These are phyloP conservation scores for Acrocalymma vagum DNA, from an alignment of 2,329 filamentous ascomycete species.

Conservation along the genomic window DNA sequence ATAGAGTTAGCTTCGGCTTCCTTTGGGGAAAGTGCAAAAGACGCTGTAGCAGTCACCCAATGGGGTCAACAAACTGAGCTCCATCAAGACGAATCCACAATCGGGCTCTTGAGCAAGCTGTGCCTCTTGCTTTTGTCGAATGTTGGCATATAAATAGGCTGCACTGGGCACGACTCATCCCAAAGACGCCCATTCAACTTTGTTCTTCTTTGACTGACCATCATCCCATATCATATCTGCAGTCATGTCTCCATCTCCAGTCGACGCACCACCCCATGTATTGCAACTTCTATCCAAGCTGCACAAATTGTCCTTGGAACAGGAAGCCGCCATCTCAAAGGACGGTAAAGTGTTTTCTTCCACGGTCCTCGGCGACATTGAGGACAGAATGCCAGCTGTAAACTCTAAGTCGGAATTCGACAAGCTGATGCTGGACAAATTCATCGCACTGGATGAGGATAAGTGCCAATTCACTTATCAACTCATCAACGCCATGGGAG, in stretches of 20 bases:
- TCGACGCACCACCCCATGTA: slow-evolving; percentile 6
- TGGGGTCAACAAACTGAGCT: too few relatives aligned
- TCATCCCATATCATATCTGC: not conserved
- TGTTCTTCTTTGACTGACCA: too few relatives aligned
- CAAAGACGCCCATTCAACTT: too few relatives aligned
- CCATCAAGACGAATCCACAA: too few relatives aligned
- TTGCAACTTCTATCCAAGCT: slow-evolving; percentile 8
- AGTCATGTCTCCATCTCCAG: not conserved
- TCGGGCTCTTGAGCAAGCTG: too few relatives aligned
- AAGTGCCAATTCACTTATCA: slow-evolving; percentile 67
- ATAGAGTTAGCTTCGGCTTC: too few relatives aligned
- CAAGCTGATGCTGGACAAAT: slow-evolving; percentile 56
- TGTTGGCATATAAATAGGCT: too few relatives aligned
- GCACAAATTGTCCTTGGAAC: slow-evolving; percentile 10
- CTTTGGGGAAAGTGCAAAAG: too few relatives aligned
- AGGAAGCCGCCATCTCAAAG: slow-evolving; percentile 10
- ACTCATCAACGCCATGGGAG: slow-evolving; percentile 58
- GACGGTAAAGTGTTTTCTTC: slow-evolving; percentile 7
- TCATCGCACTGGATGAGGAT: slow-evolving; percentile 67
- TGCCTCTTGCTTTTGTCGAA: too few relatives aligned
- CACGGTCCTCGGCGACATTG: slow-evolving; percentile 4
- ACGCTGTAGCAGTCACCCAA: too few relatives aligned
- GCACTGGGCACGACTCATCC: too few relatives aligned
- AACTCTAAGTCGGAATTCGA: slow-evolving; percentile 11
- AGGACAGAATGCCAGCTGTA: slow-evolving; percentile 1